A percentile compares a stretch with the other conserved stretches of the same genome.
These are phyloP conservation scores for Hypoxylon sp. DNA, from an alignment of 2,329 filamentous ascomycete species.

Conservation along the genomic window DNA sequence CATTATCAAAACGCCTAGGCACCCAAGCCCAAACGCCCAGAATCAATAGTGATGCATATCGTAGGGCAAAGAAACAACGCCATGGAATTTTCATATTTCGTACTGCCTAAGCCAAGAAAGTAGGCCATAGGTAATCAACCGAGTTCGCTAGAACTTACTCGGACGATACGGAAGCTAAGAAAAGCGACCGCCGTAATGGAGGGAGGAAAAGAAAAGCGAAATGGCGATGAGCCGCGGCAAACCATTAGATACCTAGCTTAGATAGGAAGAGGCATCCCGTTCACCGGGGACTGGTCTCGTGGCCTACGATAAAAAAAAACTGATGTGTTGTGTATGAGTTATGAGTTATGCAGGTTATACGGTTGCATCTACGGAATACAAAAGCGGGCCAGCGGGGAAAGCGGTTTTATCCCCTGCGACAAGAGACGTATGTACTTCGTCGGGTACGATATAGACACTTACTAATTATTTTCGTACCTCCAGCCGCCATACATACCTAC, in stretches of 20 bases:
- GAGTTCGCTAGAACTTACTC: not conserved
- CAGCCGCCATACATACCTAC: not conserved
- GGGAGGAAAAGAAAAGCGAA: not conserved
- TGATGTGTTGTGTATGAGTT: constrained; percentile 2
- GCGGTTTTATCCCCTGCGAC: not conserved
- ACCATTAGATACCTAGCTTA: too few relatives aligned
- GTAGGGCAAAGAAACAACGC: not conserved
- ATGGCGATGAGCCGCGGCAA: not conserved
- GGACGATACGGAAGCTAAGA: not conserved
- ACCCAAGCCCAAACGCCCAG: not conserved
- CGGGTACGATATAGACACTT: not conserved
- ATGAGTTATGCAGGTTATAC: constrained; percentile 7
- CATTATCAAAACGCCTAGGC: not conserved
- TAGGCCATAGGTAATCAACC: too few relatives aligned
- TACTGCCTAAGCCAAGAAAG: not conserved
- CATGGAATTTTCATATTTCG: not conserved
- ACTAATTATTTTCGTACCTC: too few relatives aligned
- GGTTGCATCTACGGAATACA: not conserved
- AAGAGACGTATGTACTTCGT: not conserved
- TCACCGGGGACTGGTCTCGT: not conserved
- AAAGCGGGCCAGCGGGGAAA: constrained; percentile 14
- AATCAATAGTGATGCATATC: not conserved
- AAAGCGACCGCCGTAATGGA: not conserved
- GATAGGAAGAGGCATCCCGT: not conserved
- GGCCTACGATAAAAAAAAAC: constrained; percentile 8